These are phyloP conservation scores for Vitis hybrid DNA, from an alignment of 177 flowering plant species.

Conservation along the genomic window DNA sequence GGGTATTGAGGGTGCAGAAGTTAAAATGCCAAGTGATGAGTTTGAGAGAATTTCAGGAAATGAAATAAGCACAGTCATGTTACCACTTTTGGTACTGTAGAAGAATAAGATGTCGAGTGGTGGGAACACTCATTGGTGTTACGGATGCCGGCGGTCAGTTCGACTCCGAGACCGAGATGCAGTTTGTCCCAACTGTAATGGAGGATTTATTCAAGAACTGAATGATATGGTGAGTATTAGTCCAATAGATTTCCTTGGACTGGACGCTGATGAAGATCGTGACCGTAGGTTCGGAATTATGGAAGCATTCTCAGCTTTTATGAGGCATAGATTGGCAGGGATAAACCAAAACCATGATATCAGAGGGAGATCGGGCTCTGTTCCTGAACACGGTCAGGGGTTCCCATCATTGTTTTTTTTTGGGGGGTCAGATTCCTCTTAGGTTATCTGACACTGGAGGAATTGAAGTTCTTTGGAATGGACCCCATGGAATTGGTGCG, in stretches of 20 bases:
- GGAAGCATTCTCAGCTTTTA: conserved; percentile 52
- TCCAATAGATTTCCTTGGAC: conserved; percentile 34
- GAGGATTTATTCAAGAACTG: conserved; percentile 57
- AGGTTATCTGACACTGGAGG: conserved; percentile 45
- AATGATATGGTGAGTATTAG: conserved; percentile 31
- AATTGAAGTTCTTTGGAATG: conserved; percentile 42
- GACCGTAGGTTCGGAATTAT: conserved; percentile 34
- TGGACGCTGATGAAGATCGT: conserved; percentile 24
- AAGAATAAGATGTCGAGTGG: conserved; percentile 36
- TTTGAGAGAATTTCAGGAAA: too few relatives aligned
- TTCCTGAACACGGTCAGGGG: conserved; percentile 24
- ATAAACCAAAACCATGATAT: conserved; percentile 25
- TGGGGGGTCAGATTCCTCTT: conserved; percentile 55
- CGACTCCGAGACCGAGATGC: conserved; percentile 34
- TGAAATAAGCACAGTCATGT: too few relatives aligned
- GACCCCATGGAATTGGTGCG: conserved; percentile 44
- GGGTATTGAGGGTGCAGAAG: too few relatives aligned
- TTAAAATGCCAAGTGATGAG: too few relatives aligned
- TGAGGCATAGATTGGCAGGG: conserved; percentile 40
- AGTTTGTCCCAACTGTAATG: conserved; percentile 41
- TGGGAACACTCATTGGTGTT: conserved; percentile 60
- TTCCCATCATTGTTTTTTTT: conserved; percentile 48
- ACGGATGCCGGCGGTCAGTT: conserved; percentile 49
- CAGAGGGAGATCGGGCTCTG: conserved; percentile 32
- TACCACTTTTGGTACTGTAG: too few relatives aligned